phyloP scores from a whole-genome alignment of 495 filamentous ascomycete genomes.

The Immersiella caudata region DNA sequence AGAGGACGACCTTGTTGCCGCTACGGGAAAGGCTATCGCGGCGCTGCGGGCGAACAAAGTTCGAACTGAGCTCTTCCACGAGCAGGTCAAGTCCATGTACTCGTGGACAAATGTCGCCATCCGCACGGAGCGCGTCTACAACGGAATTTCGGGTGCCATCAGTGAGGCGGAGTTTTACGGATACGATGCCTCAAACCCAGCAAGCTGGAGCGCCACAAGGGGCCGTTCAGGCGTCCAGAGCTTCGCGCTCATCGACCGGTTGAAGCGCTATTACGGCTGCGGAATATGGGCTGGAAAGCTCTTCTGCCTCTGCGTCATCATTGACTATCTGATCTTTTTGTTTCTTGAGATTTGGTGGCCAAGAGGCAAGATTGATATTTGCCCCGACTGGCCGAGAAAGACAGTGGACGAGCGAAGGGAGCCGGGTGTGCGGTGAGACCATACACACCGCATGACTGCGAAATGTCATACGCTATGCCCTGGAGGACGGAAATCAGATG shows the following conservation, averaged over 20 bases:
- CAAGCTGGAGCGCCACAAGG: conserved; percentile 71
- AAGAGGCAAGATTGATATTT: conserved; percentile 80
- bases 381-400: conserved; percentile 89
- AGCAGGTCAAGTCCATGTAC: conserved; percentile 97
- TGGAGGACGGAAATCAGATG: background rate
- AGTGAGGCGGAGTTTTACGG: conserved; percentile 87
- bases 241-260: conserved; percentile 88
- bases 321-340: conserved; percentile 88
- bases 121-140: conserved; percentile 92
- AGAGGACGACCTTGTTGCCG: conserved; percentile 84
- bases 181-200: conserved; percentile 59
- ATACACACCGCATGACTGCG: background rate
- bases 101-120: conserved; percentile 93
- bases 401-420: conserved; percentile 25
- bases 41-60: conserved; percentile 80
- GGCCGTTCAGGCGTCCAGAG: conserved; percentile 75
- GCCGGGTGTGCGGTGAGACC: conserved; percentile 8
- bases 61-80: conserved; percentile 90
- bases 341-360: conserved; percentile 87
- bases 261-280: conserved; percentile 98
- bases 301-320: conserved; percentile 90
- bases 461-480: background rate
- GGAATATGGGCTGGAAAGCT: conserved; percentile 99
- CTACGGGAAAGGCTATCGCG: conserved; percentile 80
- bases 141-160: conserved; percentile 82